Conservation (phyloP, 441 rosid genomes). For the Omphalea diandra region DNA sequence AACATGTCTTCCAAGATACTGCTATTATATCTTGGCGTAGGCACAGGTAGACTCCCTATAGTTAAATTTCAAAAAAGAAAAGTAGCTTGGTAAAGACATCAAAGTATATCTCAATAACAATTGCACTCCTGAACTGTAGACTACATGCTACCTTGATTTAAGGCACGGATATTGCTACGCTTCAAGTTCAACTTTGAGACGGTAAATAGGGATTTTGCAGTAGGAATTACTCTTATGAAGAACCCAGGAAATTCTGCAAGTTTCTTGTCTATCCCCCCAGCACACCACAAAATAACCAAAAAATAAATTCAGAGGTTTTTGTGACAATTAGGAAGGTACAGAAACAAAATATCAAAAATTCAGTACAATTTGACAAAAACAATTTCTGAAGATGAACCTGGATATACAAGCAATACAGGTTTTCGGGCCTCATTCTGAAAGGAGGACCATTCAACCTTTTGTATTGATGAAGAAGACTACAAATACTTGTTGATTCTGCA, state of each 20-base stretch:
- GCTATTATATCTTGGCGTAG: slow-evolving; percentile 75
- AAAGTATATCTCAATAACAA: slow-evolving; percentile 12
- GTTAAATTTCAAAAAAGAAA: slow-evolving; percentile 20
- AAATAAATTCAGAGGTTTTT: neutral
- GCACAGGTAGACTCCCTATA: slow-evolving; percentile 46
- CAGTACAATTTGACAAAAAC: neutral
- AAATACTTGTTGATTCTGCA: slow-evolving; percentile 67
- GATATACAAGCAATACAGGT: slow-evolving; percentile 71
- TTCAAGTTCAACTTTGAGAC: slow-evolving; percentile 64
- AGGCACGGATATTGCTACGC: slow-evolving; percentile 64
- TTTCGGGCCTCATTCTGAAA: slow-evolving; percentile 88
- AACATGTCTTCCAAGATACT: slow-evolving; percentile 91
- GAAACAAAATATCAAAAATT: slow-evolving; percentile 11
- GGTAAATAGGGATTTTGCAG: slow-evolving; percentile 61
- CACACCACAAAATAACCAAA: slow-evolving; percentile 5
- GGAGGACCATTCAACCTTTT: slow-evolving; percentile 77
- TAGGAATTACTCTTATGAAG: slow-evolving; percentile 69
- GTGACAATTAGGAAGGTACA: neutral
- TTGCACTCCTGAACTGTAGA: slow-evolving; percentile 7
- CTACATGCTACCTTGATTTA: slow-evolving; percentile 52
- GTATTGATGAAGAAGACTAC: slow-evolving; percentile 42
- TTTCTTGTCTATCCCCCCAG: slow-evolving; percentile 40
- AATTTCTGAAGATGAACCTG: slow-evolving; percentile 44
- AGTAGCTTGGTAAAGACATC: slow-evolving; percentile 12
- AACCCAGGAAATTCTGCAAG: slow-evolving; percentile 56